Evolutionary conservation across 441 rosid species (phyloP), one percentile per base, ranked within the genome.

Genomic region (Gossypium trilobum): DNA sequence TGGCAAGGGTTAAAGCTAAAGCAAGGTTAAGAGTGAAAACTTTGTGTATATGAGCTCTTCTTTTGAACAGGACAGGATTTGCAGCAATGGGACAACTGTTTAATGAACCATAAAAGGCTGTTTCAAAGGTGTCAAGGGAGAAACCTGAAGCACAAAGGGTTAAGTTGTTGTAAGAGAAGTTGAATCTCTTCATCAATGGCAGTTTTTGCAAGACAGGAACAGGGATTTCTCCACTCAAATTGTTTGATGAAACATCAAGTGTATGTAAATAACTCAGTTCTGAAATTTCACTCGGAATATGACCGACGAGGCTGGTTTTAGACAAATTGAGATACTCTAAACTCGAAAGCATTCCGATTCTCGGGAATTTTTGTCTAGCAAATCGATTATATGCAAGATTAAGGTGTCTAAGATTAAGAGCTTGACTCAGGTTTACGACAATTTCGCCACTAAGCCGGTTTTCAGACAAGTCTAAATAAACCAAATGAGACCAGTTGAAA

Each of bases 121-220:
- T 77, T 72, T 50, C 69, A 7, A 93, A 56, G 72, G 80, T 85
- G 71, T 87, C 82, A 0, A 62, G 75, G 4, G 90, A 81, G 70
- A 90, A 76, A 58, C 84, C 81, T 5, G 82, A 74, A 10, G 88
- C 84, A 77, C 98, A 93, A 16, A 93, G 82, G 67, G 92, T 88
- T 65, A 93, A 75, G 85, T 90, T 93, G 84, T 93, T 93, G 90
- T 83, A 86, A 59, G 98, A 91, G 84, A 93, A 93, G 82, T 91
- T 90, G 87, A 80, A 93, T 19, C 80, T 89, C 70, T 86, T 85
- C 91, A 90, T 87, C 83, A 39, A 68, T 0, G 67, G 85, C 19
- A 93, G 86, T 59, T 86, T 87, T 72, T 81, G 82, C 72, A 93
- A 58, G 55, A 91, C 74, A 55, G 77, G 23, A 19, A 68, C 3